A percentile compares a stretch with the other conserved stretches of the same genome.
Evolutionary conservation across 2,329 filamentous ascomycete genomes (phyloP).

Genomic region (Madurella fahalii): DNA sequence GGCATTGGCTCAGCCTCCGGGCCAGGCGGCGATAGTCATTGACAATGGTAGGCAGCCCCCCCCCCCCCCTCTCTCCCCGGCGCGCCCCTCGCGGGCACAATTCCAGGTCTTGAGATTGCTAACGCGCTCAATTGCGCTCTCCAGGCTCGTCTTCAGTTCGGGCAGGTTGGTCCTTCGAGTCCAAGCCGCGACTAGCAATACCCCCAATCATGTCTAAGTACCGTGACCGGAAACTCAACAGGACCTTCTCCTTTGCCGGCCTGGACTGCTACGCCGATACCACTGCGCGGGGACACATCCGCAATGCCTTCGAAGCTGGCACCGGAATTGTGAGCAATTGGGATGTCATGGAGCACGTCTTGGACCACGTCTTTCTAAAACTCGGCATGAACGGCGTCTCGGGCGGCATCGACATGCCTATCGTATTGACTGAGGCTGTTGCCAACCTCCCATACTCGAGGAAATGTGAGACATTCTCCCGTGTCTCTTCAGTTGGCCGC

Average conservation of each 20-base stretch:
- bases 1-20: conserved; percentile 54
- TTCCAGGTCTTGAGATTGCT: conserved; percentile 2
- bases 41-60: conserved; percentile 81
- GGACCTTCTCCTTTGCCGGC: conserved; percentile 88
- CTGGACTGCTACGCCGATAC: conserved; percentile 93
- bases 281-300: conserved; percentile 83
- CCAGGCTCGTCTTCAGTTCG: conserved; percentile 82
- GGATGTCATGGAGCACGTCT: conserved; percentile 92
- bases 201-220: conserved; percentile 94
- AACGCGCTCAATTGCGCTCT: conserved; percentile 19
- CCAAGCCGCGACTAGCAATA: conserved; percentile 71
- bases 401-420: conserved; percentile 74
- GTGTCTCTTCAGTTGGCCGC: conserved; percentile 24
- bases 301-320: conserved; percentile 85
- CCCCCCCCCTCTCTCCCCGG: no score
- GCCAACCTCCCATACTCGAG: conserved; percentile 86
- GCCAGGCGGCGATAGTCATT: conserved; percentile 80
- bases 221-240: conserved; percentile 86
- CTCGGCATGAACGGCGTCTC: conserved; percentile 75
- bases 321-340: conserved; percentile 93
- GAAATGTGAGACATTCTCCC: conserved; percentile 61
- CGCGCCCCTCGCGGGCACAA: background rate
- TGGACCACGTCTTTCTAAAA: conserved; percentile 95
- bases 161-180: conserved; percentile 94
- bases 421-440: conserved; percentile 94